Conservation (phyloP, 371 early-diverging fungal genomes). For the Umbelopsis sp. region DNA sequence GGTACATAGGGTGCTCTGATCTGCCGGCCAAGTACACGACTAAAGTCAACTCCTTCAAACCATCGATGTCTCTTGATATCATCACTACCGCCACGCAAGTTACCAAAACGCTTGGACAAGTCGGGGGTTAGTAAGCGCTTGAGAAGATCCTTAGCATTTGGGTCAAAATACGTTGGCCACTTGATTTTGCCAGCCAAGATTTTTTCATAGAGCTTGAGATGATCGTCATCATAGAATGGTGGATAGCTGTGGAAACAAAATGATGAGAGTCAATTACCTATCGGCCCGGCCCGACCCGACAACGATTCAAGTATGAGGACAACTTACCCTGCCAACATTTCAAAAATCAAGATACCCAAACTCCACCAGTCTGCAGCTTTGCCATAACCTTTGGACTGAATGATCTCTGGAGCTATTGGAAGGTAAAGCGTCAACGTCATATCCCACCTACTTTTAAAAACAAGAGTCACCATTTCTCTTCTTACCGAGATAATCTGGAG, state of each 20-base stretch:
- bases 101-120: constrained; percentile 90
- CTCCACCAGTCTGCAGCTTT: constrained; percentile 98
- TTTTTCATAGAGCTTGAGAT: constrained; percentile 92
- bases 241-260: constrained; percentile 70
- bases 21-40: constrained; percentile 70
- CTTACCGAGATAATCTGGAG: constrained; percentile 92
- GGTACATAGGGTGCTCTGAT: constrained; percentile 93
- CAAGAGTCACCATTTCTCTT: no score
- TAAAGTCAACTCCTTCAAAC: constrained; percentile 95
- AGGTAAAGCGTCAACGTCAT: constrained; percentile 25
- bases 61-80: constrained; percentile 95
- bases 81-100: constrained; percentile 84
- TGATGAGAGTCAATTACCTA: background rate
- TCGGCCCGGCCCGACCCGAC: background rate
- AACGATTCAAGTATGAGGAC: no score
- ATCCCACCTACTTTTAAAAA: background rate
- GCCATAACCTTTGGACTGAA: constrained; percentile 95
- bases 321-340: constrained; percentile 46
- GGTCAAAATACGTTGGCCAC: constrained; percentile 92
- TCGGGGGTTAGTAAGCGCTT: constrained; percentile 87
- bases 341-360: constrained; percentile 91
- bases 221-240: constrained; percentile 97
- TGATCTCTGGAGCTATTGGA: constrained; percentile 96
- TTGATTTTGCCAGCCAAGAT: constrained; percentile 86
- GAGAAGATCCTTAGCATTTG: constrained; percentile 87